Conservation (phyloP, 73 alveolate genomes). For the Paramecium biaurelia region DNA sequence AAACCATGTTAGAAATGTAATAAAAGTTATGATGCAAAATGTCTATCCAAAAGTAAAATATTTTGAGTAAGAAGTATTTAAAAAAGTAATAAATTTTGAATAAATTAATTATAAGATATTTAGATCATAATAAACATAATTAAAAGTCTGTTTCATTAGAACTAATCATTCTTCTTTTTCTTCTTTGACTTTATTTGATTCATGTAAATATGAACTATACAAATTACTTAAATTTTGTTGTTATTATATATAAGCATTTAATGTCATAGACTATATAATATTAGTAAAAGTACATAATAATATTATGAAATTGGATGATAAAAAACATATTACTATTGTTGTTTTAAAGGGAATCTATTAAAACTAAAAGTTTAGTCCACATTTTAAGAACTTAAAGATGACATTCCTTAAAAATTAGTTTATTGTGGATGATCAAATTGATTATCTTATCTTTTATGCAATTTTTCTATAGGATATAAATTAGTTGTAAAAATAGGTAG, state of each 20-base stretch:
- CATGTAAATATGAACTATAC: background rate
- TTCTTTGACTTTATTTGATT: background rate
- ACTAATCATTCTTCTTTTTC: background rate
- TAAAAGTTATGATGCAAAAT: background rate
- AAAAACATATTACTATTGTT: background rate
- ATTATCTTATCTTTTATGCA: background rate
- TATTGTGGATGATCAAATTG: background rate
- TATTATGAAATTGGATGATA: background rate
- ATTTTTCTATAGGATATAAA: background rate
- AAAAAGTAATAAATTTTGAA: background rate
- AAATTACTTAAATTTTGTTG: background rate
- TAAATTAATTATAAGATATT: background rate
- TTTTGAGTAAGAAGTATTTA: background rate
- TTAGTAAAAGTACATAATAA: background rate
- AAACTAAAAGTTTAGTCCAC: background rate
- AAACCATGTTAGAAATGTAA: background rate
- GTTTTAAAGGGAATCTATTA: background rate
- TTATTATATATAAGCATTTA: background rate
- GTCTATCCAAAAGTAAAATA: background rate
- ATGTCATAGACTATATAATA: background rate
- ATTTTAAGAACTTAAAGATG: background rate
- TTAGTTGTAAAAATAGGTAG: background rate
- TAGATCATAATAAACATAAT: background rate
- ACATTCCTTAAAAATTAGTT: background rate
- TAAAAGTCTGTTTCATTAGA: background rate